Base-by-base conservation (phyloP, 1,284 basidiomycete species). In the Nidula niveotomentosa region DNA sequence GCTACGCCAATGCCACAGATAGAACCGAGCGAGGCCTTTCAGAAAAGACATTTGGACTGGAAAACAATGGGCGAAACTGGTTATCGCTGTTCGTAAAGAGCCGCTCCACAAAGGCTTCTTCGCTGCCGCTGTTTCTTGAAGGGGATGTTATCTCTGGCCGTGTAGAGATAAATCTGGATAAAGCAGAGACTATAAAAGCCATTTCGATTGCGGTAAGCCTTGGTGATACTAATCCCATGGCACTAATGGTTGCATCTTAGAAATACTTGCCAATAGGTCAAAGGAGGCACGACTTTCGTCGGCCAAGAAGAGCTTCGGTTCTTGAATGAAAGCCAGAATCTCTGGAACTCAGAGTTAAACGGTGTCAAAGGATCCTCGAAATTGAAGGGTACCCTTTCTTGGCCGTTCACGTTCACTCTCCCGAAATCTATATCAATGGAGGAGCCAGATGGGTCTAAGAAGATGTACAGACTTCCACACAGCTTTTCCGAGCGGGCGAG, bases 231-330 rank as follows among this genome's bases (percentile, higher is more conserved):
- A 23, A 23, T 23, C 23, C 23, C 23, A 23, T 23, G 3, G 23
- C 23, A 23, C 23, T 23, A 3, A 23, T 23, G 23, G 23, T 23
- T 23, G 23, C 23, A 23, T 23, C 23, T 23, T 23, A 23, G 23
- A 23, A 23, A 23, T 23, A 23, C 23, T 23, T 23, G 23, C 23
- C 23, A 23, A 23, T 63, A 74, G 78, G 65, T 74, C 48, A 68
- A 65, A 56, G 80, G 63, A 51, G 75, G 69, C 30, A 76, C 71
- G 48, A 76, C 71, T 46, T 67, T 70, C 8, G 78, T 75, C 30
- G 77, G 72, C n/a, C 78, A 76, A 60, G 76, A 76, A 55, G 73
- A 78, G 58, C 59, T 74, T 2, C 43, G 70, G 3, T 81, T 81
- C 60, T 62, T 81, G 35, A 64, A 74, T 36, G 62, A 73, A 8